Conservation (phyloP, 306 rosid species). For the Quercus rubra region DNA sequence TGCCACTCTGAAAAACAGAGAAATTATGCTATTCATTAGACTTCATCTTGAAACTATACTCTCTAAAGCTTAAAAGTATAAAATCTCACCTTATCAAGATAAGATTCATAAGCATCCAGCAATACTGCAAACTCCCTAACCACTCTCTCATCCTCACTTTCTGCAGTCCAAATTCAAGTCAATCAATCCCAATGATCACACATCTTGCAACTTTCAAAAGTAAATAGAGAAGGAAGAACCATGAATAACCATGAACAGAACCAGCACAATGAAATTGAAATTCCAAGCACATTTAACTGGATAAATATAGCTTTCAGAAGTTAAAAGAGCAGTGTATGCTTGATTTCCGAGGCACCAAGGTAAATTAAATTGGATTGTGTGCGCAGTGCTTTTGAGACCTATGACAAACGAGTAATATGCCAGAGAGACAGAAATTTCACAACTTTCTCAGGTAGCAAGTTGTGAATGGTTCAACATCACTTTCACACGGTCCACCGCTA, state of each 20-base stretch:
- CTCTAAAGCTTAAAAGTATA: neutral
- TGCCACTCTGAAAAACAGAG: constrained; percentile 43
- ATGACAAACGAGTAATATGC: too few species aligned
- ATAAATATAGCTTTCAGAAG: too few species aligned
- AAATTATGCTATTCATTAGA: neutral
- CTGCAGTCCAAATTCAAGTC: constrained; percentile 74
- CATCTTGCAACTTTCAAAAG: neutral
- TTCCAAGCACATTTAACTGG: too few species aligned
- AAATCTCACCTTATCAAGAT: constrained; percentile 37
- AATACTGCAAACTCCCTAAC: constrained; percentile 74
- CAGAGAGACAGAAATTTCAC: too few species aligned
- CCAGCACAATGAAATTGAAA: neutral
- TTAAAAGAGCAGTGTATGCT: too few species aligned
- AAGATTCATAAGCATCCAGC: constrained; percentile 56
- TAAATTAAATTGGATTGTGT: neutral
- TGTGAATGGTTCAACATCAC: too few species aligned
- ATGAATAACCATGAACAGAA: neutral
- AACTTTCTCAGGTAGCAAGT: too few species aligned
- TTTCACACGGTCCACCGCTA: too few species aligned
- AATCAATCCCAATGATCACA: constrained; percentile 47
- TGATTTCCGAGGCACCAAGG: neutral
- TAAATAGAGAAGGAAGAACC: neutral
- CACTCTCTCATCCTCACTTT: constrained; percentile 74
- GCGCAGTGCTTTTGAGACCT: neutral
- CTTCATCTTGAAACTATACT: constrained; percentile 1